These are phyloP conservation scores for Phytophthora cryptogea DNA, from an alignment of 352 stramenopile genomes.

Conservation along the genomic window DNA sequence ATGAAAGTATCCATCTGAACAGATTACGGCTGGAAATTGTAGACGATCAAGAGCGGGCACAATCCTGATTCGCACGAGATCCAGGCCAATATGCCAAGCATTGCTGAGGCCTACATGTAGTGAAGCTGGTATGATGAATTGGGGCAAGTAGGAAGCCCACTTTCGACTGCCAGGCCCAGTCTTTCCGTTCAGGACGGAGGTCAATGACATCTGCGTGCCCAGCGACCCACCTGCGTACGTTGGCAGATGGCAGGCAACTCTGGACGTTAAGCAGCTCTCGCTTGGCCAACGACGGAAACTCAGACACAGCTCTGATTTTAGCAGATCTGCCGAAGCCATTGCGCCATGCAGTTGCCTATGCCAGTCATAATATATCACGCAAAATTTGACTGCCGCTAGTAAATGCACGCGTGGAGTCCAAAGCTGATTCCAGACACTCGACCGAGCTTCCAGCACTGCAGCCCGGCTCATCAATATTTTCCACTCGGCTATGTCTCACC, in stretches of 20 bases:
- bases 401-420: too few species aligned
- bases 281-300: neutral
- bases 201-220: neutral
- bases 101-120: too few species aligned
- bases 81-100: neutral
- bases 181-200: neutral
- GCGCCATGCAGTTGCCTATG: neutral
- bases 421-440: too few species aligned
- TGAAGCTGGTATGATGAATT: too few species aligned
- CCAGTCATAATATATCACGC: too few species aligned
- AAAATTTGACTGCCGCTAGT: too few species aligned
- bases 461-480: neutral
- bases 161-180: neutral
- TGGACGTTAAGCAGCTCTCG: neutral
- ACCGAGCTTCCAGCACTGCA: neutral
- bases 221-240: too few species aligned
- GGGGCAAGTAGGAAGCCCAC: neutral
- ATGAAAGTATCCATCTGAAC: constrained; percentile 28
- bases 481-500: neutral
- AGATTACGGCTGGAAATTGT: constrained; percentile 22
- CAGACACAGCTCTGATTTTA: too few species aligned
- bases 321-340: neutral
- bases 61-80: constrained; percentile 1
- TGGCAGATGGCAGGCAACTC: neutral
- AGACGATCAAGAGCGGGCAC: constrained; percentile 3